Conservation (phyloP, 2,329 filamentous ascomycete genomes). For the Arthrinium puccinioides region DNA sequence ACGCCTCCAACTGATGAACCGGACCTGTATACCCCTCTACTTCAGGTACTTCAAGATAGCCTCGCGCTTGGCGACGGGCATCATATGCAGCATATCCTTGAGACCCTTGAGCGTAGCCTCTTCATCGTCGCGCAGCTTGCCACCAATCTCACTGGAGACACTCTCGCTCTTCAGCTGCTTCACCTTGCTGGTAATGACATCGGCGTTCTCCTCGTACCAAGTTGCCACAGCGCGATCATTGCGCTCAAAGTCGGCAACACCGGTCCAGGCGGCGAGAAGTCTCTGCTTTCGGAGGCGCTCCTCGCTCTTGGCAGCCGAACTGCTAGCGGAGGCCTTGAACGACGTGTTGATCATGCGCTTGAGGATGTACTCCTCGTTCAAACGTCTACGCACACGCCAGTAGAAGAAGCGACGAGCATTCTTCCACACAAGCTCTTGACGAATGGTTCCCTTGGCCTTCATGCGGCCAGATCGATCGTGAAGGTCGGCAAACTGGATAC, state of each 20-base stretch:
- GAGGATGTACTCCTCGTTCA: constrained; percentile 96
- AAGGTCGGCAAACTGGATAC: constrained; percentile 93
- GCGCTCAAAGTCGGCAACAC: constrained; percentile 65
- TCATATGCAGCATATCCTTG: constrained; percentile 1
- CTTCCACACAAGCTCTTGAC: constrained; percentile 74
- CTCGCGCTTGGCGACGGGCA: constrained; percentile 3
- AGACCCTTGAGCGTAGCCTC: neutral
- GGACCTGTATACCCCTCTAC: neutral
- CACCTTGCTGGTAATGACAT: constrained; percentile 74
- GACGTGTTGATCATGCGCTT: constrained; percentile 64
- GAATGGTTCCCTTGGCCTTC: constrained; percentile 95
- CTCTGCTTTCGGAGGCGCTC: constrained; percentile 50
- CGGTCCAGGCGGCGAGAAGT: constrained; percentile 77
- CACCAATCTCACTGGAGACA: constrained; percentile 8
- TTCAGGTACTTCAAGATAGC: neutral
- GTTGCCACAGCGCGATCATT: constrained; percentile 78
- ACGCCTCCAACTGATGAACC: no score
- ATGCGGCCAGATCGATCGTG: constrained; percentile 96
- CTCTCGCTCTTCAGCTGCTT: constrained; percentile 75
- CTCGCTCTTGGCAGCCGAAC: constrained; percentile 30
- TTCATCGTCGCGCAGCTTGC: neutral
- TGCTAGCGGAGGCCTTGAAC: constrained; percentile 24
- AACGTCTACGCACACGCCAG: constrained; percentile 93
- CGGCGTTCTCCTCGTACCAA: constrained; percentile 96
- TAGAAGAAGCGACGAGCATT: constrained; percentile 97